phyloP scores from a whole-genome alignment of 495 filamentous ascomycete species.

The Aspergillus coremiiformis region DNA sequence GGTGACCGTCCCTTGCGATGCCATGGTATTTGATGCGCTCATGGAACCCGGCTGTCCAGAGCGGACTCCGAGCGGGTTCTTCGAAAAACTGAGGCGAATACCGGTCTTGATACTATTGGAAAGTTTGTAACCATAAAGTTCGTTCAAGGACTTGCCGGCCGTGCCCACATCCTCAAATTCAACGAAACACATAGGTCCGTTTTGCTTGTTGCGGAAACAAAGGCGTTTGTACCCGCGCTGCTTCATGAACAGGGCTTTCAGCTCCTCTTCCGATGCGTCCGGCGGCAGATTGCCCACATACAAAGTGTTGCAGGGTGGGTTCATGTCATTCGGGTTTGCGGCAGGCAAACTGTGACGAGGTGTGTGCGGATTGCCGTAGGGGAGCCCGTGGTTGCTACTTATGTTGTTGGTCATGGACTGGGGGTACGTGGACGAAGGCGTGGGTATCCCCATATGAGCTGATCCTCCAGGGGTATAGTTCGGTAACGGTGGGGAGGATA shows the following conservation, averaged over 20 bases:
- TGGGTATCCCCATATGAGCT: constrained; percentile 40
- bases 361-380: constrained; percentile 50
- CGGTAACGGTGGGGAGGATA: constrained; percentile 46
- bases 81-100: constrained; percentile 96
- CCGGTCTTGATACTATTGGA: constrained; percentile 94
- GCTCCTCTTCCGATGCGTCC: constrained; percentile 91
- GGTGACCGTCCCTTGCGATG: constrained; percentile 40
- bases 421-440: constrained; percentile 54
- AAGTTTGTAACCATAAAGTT: constrained; percentile 81
- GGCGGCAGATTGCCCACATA: constrained; percentile 95
- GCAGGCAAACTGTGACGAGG: constrained; percentile 71
- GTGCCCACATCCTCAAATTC: constrained; percentile 95
- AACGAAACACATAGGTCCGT: constrained; percentile 98
- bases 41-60: constrained; percentile 58
- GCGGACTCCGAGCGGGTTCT: constrained; percentile 92
- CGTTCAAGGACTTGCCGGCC: constrained; percentile 86
- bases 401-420: constrained; percentile 44
- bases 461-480: constrained; percentile 35
- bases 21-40: constrained; percentile 42
- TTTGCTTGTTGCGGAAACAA: constrained; percentile 95
- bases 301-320: constrained; percentile 95
- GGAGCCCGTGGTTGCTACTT: constrained; percentile 44
- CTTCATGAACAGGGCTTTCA: constrained; percentile 91
- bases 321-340: constrained; percentile 92
- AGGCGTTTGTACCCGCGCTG: constrained; percentile 93